These are phyloP conservation scores for Irpex lacteus DNA, from an alignment of 1,284 basidiomycete genomes.

Conservation along the genomic window DNA sequence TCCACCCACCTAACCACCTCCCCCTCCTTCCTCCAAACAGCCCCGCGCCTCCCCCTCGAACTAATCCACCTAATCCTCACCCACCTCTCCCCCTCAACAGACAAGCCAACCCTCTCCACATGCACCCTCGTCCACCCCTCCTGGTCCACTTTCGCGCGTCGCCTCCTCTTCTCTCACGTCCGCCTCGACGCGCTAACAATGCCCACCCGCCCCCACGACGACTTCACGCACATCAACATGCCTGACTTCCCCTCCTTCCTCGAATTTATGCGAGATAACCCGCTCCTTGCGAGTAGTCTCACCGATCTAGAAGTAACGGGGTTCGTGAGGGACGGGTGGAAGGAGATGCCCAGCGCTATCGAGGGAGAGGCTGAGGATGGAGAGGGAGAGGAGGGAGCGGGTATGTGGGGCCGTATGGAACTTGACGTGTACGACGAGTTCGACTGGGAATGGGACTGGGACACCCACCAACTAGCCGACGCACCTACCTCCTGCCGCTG, in stretches of 20 bases:
- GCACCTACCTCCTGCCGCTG: neutral
- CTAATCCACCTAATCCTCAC: conserved; percentile 1
- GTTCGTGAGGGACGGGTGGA: neutral
- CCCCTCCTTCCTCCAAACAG: neutral
- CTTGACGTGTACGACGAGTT: neutral
- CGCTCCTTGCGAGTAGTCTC: neutral
- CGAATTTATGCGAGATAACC: neutral
- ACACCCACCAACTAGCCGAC: neutral
- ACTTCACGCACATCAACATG: neutral
- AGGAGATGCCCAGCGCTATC: neutral
- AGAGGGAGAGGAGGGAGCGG: neutral
- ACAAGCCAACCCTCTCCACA: conserved; percentile 1
- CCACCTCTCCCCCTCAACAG: neutral
- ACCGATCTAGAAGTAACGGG: neutral
- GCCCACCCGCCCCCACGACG: neutral
- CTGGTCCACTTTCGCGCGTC: neutral
- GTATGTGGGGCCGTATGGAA: neutral
- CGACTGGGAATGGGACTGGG: neutral
- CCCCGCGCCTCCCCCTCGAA: conserved; percentile 2
- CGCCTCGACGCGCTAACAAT: neutral
- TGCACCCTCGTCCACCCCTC: neutral
- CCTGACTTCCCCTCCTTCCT: neutral
- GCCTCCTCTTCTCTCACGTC: neutral
- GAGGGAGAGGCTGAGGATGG: no score
- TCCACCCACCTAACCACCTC: neutral